Evolutionary conservation across 352 stramenopile species (phyloP).

Genomic region (Globisporangium cylindrosporum): DNA sequence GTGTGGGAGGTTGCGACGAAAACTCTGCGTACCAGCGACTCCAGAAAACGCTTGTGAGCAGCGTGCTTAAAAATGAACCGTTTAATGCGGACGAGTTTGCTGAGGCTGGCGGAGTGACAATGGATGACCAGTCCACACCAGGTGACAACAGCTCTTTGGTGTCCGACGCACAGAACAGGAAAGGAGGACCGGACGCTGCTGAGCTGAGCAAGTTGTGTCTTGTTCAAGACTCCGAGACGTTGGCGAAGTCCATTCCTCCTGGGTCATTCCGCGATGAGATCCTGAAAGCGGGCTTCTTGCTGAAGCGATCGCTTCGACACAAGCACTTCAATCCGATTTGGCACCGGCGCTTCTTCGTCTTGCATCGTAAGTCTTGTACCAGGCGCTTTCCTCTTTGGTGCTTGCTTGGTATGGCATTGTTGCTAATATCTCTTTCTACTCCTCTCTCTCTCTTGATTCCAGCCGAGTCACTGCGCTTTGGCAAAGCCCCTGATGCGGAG

Average conservation of each 20-base stretch:
- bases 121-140: not conserved
- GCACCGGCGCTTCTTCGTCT: slow-evolving; percentile 71
- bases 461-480: slow-evolving; percentile 70
- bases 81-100: slow-evolving; percentile 38
- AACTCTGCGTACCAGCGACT: slow-evolving; percentile 67
- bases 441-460: slow-evolving; percentile 5
- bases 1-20: slow-evolving; percentile 57
- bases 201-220: slow-evolving; percentile 20
- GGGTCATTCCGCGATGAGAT: slow-evolving; percentile 65
- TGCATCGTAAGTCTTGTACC: slow-evolving; percentile 39
- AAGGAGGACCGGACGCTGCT: slow-evolving; percentile 12
- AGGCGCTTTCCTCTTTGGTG: not conserved
- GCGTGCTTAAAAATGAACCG: slow-evolving; percentile 44
- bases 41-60: slow-evolving; percentile 51
- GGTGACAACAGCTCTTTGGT: slow-evolving; percentile 12
- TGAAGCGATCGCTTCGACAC: slow-evolving; percentile 86
- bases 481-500: slow-evolving; percentile 57
- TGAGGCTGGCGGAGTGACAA: not conserved
- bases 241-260: slow-evolving; percentile 27
- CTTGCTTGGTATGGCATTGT: not conserved
- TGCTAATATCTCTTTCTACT: not conserved
- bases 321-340: slow-evolving; percentile 86
- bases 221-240: slow-evolving; percentile 14
- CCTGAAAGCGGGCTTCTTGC: slow-evolving; percentile 64
- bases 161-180: slow-evolving; percentile 3